Percentiles rank a stretch among this genome's conserved stretches.
phyloP scores from a whole-genome alignment of 2,329 filamentous ascomycete genomes.

The Alternaria sp. region DNA sequence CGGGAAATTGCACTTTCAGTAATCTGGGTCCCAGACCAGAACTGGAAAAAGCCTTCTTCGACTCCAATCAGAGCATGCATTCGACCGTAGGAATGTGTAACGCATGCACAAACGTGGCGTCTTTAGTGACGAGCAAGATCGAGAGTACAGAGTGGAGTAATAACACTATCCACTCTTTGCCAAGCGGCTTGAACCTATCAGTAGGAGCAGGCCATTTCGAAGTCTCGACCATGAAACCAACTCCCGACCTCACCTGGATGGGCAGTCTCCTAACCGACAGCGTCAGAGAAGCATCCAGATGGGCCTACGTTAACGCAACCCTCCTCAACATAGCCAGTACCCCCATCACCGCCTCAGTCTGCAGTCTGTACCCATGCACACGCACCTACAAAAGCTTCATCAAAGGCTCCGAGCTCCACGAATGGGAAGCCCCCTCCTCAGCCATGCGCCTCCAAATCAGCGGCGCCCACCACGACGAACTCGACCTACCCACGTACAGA shows the following conservation, averaged over 20 bases:
- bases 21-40: not conserved
- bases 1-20: not conserved
- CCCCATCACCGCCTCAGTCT: not conserved
- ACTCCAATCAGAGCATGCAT: not conserved
- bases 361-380: not conserved
- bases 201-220: not conserved
- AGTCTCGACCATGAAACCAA: not conserved
- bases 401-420: not conserved
- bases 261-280: not conserved
- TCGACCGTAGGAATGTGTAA: not conserved
- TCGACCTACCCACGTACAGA: not conserved
- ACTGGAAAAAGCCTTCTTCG: not conserved
- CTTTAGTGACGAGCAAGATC: not conserved
- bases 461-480: not conserved
- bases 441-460: not conserved
- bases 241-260: not conserved
- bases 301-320: conserved; percentile 1
- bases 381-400: not conserved
- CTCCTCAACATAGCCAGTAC: not conserved
- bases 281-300: not conserved
- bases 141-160: not conserved
- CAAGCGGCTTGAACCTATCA: not conserved
- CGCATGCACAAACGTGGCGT: not conserved
- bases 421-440: not conserved
- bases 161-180: not conserved